Conservation (phyloP, 2,329 filamentous ascomycete genomes). For the Zopfia rhizophila region DNA sequence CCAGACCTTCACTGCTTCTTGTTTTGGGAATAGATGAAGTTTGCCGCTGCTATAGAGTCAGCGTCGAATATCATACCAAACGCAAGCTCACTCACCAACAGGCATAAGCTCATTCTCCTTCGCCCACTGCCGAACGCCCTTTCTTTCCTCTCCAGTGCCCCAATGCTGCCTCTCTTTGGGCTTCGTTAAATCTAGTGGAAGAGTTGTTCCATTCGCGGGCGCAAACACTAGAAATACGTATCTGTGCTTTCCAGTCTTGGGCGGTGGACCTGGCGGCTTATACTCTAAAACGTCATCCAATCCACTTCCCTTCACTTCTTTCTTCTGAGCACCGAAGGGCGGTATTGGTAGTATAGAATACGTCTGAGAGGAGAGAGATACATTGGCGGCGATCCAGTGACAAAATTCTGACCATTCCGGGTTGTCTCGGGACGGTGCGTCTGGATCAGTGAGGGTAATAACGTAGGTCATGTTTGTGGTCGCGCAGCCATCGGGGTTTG, state of each 20-base stretch:
- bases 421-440: conserved; percentile 65
- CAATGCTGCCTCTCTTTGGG: conserved; percentile 65
- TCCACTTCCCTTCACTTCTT: conserved; percentile 18
- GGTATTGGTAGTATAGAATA: conserved; percentile 40
- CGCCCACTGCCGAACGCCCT: conserved; percentile 64
- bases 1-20: conserved; percentile 60
- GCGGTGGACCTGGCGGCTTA: conserved; percentile 64
- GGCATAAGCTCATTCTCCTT: conserved; percentile 59
- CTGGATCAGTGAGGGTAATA: conserved; percentile 66
- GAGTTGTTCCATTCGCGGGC: conserved; percentile 56
- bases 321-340: conserved; percentile 26
- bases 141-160: conserved; percentile 62
- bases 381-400: conserved; percentile 62
- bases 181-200: conserved; percentile 54
- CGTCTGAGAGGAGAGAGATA: conserved; percentile 37
- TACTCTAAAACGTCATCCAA: conserved; percentile 59
- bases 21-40: conserved; percentile 61
- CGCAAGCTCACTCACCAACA: conserved; percentile 46
- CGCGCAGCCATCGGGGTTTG: conserved; percentile 27
- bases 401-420: conserved; percentile 68
- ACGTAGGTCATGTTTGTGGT: conserved; percentile 54
- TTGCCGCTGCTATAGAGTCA: conserved; percentile 30
- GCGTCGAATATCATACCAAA: background rate
- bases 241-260: conserved; percentile 66
- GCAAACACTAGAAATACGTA: conserved; percentile 66